These are phyloP conservation scores for Fusarium haematococcum DNA, from an alignment of 2,329 filamentous ascomycete species.

Conservation along the genomic window DNA sequence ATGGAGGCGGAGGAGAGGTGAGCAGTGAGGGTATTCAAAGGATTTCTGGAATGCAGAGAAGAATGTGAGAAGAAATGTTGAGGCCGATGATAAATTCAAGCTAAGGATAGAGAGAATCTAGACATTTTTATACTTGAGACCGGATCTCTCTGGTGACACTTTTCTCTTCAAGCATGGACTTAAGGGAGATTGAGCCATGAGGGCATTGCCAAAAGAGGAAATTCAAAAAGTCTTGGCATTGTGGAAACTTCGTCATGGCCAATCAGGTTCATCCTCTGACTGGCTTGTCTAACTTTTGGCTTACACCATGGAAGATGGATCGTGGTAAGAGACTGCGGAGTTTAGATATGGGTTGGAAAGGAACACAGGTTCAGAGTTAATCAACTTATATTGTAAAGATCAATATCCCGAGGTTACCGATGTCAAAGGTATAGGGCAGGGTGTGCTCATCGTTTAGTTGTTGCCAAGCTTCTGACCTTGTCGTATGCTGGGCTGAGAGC, in stretches of 20 bases:
- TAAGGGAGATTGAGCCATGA: neutral
- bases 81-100: too few relatives aligned
- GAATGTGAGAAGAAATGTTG: neutral
- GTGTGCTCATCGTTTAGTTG: neutral
- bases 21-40: neutral
- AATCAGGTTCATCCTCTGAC: slow-evolving; percentile 8
- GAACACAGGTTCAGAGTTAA: neutral
- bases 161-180: neutral
- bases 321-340: neutral
- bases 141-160: neutral
- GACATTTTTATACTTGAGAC: slow-evolving; percentile 9
- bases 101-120: neutral
- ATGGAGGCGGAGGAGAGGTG: neutral
- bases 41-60: neutral
- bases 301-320: too few relatives aligned
- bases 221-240: slow-evolving; percentile 36
- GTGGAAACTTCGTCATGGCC: slow-evolving; percentile 5
- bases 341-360: neutral
- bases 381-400: neutral
- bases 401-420: neutral
- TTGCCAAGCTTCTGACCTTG: too few relatives aligned
- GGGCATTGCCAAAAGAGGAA: slow-evolving; percentile 24
- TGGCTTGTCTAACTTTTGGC: neutral
- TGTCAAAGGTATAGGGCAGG: neutral
- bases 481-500: too few relatives aligned